phyloP scores from a whole-genome alignment of 208 protist species.

The Naegleria lovaniensis region DNA sequence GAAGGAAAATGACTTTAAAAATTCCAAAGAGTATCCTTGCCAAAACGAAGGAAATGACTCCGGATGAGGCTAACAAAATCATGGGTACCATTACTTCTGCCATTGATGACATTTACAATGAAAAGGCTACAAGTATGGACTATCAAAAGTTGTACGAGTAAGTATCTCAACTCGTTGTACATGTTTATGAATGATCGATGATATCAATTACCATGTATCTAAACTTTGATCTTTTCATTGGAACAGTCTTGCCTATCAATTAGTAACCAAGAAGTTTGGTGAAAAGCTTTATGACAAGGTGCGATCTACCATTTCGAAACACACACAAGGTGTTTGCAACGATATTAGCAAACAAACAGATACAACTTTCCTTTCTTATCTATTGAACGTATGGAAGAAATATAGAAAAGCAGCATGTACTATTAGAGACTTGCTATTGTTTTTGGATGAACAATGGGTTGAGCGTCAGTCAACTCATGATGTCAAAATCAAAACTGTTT shows the following conservation, averaged over 20 bases:
- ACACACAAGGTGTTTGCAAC: not conserved
- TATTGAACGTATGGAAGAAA: constrained; percentile 54
- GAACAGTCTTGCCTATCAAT: not conserved
- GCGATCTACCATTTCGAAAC: not conserved
- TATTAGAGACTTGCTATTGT: constrained; percentile 70
- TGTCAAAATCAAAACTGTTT: not conserved
- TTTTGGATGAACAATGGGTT: constrained; percentile 46
- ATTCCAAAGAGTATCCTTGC: constrained; percentile 1
- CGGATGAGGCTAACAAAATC: not conserved
- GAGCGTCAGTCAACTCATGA: not conserved
- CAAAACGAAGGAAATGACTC: not conserved
- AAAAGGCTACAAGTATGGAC: not conserved
- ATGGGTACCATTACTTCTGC: not conserved
- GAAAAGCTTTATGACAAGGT: constrained; percentile 12
- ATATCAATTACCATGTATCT: not conserved
- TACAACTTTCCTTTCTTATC: constrained; percentile 41
- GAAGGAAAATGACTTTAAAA: not conserved
- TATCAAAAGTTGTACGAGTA: constrained; percentile 26
- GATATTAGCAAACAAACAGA: constrained; percentile 33
- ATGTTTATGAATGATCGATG: not conserved
- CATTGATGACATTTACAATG: constrained; percentile 13
- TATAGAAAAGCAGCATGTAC: constrained; percentile 58
- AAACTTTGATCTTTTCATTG: not conserved
- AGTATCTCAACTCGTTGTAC: not conserved
- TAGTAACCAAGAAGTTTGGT: constrained; percentile 17